Conservation (phyloP, 2,329 filamentous ascomycete species). For the Aspergillus ibericus region DNA sequence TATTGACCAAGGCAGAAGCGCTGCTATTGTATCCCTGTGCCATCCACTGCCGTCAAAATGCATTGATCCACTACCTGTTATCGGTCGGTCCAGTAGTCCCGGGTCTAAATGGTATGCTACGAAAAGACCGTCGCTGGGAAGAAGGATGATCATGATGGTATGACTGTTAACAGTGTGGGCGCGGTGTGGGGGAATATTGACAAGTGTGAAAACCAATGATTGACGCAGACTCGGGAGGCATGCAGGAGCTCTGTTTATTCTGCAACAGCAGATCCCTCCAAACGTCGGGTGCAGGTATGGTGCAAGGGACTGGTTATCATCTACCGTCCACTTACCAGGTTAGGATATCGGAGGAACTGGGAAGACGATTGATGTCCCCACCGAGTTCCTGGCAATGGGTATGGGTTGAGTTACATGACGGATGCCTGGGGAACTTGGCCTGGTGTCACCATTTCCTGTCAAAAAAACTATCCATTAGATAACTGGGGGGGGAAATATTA, state of each 20-base stretch:
- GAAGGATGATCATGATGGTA: background rate
- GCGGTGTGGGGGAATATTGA: background rate
- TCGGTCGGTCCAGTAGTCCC: background rate
- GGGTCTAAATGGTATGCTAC: background rate
- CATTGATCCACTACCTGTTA: background rate
- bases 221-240: background rate
- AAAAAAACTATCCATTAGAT: too few relatives aligned
- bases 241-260: background rate
- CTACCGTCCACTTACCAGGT: background rate
- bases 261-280: background rate
- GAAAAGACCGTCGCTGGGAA: background rate
- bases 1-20: background rate
- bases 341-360: background rate
- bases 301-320: background rate
- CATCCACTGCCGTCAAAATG: background rate
- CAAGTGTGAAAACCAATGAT: background rate
- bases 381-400: background rate
- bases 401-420: background rate
- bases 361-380: background rate
- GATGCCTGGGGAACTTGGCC: background rate
- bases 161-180: background rate
- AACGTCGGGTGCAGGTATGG: background rate
- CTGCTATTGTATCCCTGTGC: background rate
- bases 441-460: too few relatives aligned
- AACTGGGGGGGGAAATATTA: background rate